Conservation (phyloP, 352 stramenopile genomes). For the Phytophthora vignae region DNA sequence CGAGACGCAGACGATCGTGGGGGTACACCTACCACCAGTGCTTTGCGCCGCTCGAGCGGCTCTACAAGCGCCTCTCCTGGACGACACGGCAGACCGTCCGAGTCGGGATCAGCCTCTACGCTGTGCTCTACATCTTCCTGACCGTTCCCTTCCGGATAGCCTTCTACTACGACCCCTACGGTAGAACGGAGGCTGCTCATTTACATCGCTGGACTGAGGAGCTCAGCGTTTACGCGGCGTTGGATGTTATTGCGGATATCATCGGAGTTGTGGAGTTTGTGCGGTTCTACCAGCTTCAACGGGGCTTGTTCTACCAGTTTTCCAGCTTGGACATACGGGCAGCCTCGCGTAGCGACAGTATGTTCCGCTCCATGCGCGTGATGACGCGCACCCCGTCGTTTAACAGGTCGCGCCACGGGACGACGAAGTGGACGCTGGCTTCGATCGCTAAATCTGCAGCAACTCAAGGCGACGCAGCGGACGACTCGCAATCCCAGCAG, state of each 20-base stretch:
- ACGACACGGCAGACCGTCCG: slow-evolving; percentile 28
- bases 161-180: slow-evolving; percentile 34
- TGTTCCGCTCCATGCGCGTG: neutral
- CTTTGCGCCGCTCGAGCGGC: neutral
- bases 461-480: neutral
- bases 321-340: slow-evolving; percentile 15
- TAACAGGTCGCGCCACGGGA: neutral
- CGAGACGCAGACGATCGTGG: neutral
- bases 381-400: slow-evolving; percentile 23
- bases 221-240: slow-evolving; percentile 12
- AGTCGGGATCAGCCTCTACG: slow-evolving; percentile 23
- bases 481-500: neutral
- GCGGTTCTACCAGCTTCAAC: slow-evolving; percentile 19
- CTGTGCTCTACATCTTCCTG: slow-evolving; percentile 32
- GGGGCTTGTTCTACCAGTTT: slow-evolving; percentile 9
- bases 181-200: neutral
- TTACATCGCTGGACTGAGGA: slow-evolving; percentile 18
- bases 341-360: neutral
- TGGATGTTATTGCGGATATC: slow-evolving; percentile 25
- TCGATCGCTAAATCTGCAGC: neutral
- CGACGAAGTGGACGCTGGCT: neutral
- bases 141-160: slow-evolving; percentile 34
- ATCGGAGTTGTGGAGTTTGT: slow-evolving; percentile 28
- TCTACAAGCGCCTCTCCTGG: slow-evolving; percentile 31
- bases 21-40: no score